phyloP scores from a whole-genome alignment of 2,329 filamentous ascomycete genomes.

The Neofusicoccum kwambonambiense region DNA sequence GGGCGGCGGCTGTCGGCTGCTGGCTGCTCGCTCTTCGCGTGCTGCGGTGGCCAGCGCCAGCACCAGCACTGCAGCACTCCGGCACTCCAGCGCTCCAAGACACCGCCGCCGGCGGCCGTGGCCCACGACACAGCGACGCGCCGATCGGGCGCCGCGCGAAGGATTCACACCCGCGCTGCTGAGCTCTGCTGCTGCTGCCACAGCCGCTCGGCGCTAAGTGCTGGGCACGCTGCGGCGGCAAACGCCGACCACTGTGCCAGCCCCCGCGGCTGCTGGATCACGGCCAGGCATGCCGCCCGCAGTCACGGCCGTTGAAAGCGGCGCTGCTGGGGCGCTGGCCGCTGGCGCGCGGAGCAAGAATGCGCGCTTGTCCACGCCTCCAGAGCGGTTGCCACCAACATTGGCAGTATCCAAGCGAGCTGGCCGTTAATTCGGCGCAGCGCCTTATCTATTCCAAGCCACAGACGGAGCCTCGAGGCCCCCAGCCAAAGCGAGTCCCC shows the following conservation, averaged over 20 bases:
- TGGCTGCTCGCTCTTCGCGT: no score
- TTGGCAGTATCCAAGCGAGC: constrained; percentile 11
- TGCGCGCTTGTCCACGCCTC: neutral
- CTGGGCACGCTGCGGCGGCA: no score
- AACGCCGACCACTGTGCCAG: neutral
- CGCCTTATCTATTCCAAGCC: constrained; percentile 13
- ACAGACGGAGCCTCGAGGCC: constrained; percentile 1
- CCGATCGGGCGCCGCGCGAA: neutral
- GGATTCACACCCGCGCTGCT: constrained; percentile 1
- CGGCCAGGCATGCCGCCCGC: neutral
- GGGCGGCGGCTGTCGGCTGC: no score
- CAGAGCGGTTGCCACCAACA: neutral
- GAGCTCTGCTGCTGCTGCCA: neutral
- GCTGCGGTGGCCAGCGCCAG: no score
- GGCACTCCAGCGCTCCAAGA: no score
- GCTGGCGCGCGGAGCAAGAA: neutral
- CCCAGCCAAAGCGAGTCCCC: neutral
- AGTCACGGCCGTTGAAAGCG: neutral
- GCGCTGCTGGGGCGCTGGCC: neutral
- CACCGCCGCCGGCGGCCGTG: neutral
- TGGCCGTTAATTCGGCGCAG: constrained; percentile 16
- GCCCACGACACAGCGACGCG: neutral
- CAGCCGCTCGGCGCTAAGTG: no score
- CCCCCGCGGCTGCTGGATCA: neutral
- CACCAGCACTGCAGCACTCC: no score